Evolutionary conservation across 1,284 basidiomycete genomes (phyloP).

Genomic region (Entoloma clypeatum): DNA sequence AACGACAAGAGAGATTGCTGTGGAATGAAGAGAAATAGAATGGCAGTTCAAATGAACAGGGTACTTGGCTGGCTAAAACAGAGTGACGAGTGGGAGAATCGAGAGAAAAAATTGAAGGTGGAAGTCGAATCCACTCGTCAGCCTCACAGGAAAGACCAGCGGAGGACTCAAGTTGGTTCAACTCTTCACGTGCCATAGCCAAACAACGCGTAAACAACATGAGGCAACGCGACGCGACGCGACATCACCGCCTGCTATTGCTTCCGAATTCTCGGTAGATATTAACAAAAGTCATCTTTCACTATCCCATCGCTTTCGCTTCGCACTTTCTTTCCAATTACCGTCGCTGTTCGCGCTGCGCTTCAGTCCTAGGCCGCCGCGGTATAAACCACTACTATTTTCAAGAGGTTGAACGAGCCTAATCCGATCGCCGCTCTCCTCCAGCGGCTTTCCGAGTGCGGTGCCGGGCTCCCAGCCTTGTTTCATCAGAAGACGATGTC

Average conservation of each 20-base stretch:
- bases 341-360: conserved; percentile 12
- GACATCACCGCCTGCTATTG: conserved; percentile 18
- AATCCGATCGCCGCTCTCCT: conserved; percentile 28
- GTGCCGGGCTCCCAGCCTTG: conserved; percentile 74
- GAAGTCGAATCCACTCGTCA: conserved; percentile 32
- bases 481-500: conserved; percentile 60
- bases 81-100: conserved; percentile 16
- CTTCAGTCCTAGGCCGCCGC: conserved; percentile 54
- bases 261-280: conserved; percentile 8
- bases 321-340: conserved; percentile 25
- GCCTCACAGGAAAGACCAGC: conserved; percentile 36
- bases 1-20: conserved; percentile 13
- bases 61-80: conserved; percentile 9
- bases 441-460: conserved; percentile 42
- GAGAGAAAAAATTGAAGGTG: conserved; percentile 18
- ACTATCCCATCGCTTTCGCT: conserved; percentile 25
- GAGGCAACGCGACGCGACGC: conserved; percentile 25
- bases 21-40: conserved; percentile 13
- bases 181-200: conserved; percentile 33
- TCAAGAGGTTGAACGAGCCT: conserved; percentile 57
- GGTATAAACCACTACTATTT: conserved; percentile 36
- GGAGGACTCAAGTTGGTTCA: conserved; percentile 20
- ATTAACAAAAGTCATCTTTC: conserved; percentile 2
- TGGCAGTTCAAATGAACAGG: conserved; percentile 9
- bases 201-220: conserved; percentile 36